These are phyloP conservation scores for Reutealis trisperma DNA, from an alignment of 345 rosid species.

Conservation along the genomic window DNA sequence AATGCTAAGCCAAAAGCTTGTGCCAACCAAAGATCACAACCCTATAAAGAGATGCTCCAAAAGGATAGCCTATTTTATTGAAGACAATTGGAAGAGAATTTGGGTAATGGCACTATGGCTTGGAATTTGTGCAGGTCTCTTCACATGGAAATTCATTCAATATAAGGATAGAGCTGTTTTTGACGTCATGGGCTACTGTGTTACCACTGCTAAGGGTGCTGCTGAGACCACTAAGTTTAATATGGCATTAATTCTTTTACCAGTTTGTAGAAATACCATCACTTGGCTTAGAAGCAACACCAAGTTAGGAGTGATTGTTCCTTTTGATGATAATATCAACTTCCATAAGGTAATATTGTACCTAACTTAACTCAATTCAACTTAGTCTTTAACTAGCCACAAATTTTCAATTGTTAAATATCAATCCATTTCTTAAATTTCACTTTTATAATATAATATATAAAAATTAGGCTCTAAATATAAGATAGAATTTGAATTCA, in stretches of 20 bases:
- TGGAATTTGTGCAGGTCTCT: conserved; percentile 57
- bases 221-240: conserved; percentile 80
- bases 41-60: conserved; percentile 49
- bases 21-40: conserved; percentile 64
- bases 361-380: too few species aligned
- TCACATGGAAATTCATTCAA: conserved; percentile 79
- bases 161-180: conserved; percentile 60
- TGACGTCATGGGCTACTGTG: conserved; percentile 73
- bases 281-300: conserved; percentile 76
- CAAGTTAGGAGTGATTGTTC: conserved; percentile 52
- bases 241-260: conserved; percentile 85
- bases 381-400: too few species aligned
- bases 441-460: too few species aligned
- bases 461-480: too few species aligned
- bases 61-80: conserved; percentile 46
- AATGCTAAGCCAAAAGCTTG: conserved; percentile 68
- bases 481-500: too few species aligned
- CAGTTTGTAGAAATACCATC: conserved; percentile 75
- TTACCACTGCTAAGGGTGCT: conserved; percentile 72
- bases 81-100: conserved; percentile 80
- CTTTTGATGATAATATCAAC: conserved; percentile 80
- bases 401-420: too few species aligned
- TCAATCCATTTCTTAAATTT: too few species aligned
- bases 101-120: conserved; percentile 76
- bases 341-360: conserved; percentile 73